phyloP scores from a whole-genome alignment of 2,329 filamentous ascomycete genomes.

The Fusarium tupiense region DNA sequence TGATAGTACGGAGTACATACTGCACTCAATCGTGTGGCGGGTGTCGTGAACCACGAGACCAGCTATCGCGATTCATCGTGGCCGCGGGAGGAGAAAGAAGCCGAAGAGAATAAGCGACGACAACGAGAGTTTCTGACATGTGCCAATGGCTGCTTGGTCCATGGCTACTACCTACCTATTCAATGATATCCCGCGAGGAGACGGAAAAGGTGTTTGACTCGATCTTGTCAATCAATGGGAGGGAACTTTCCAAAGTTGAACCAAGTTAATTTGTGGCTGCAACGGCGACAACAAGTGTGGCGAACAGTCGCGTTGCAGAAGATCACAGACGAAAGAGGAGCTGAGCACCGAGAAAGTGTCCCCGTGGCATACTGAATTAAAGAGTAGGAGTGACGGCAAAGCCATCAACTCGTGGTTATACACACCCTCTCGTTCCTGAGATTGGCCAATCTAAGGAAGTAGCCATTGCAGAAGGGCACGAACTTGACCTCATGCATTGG shows the following conservation, averaged over 20 bases:
- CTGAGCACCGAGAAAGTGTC: constrained; percentile 22
- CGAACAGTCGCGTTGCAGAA: constrained; percentile 26
- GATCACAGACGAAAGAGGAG: constrained; percentile 20
- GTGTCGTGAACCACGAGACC: constrained; percentile 19
- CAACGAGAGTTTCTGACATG: background rate
- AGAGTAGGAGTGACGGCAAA: constrained; percentile 36
- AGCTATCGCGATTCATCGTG: background rate
- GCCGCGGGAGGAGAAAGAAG: background rate
- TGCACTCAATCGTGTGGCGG: constrained; percentile 14
- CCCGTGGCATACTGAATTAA: constrained; percentile 34
- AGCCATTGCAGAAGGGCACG: constrained; percentile 22
- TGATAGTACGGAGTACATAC: background rate
- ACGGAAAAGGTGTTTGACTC: constrained; percentile 32
- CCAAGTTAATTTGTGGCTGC: constrained; percentile 32
- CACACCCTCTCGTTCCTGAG: constrained; percentile 13
- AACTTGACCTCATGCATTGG: constrained; percentile 35
- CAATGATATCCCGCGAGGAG: constrained; percentile 4
- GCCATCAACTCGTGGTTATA: constrained; percentile 30
- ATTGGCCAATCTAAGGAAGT: constrained; percentile 30
- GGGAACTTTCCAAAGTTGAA: background rate
- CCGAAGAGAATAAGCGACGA: background rate
- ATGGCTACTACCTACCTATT: background rate
- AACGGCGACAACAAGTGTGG: constrained; percentile 24
- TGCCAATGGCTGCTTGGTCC: background rate
- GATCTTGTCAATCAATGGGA: constrained; percentile 10